Evolutionary conservation across 495 filamentous ascomycete genomes (phyloP), one percentile per base, ranked within the genome.

Genomic region (Evansstolkia leycettana): DNA sequence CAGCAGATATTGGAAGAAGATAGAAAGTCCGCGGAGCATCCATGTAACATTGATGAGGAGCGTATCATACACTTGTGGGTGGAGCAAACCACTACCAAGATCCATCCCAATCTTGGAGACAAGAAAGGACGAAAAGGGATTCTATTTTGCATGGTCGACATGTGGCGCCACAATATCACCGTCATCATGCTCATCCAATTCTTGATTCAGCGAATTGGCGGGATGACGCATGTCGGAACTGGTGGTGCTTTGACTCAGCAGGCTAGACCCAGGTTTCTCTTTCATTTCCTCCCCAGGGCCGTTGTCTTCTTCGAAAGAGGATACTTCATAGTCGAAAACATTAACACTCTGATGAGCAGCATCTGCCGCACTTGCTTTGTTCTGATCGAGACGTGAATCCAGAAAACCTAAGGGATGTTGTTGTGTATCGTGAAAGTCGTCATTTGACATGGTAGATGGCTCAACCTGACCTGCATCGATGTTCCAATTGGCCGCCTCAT

Each of bases 271-370:
- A 18, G 25, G 35, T 30, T 37, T 50, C 41, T 63, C 57, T 36
- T 58, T 38, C 60, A 65, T 65, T 44, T 67, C 64, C 38, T 65
- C 53, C 4, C 34, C 42, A 7, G 38, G 38, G 1, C 29, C 37
- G 10, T 26, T 33, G 18, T 54, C 50, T 16, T 58, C 47, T 26
- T 59, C 58, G 28, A 63, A 64, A 7, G 40, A 45, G 12, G 48
- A 45, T 12, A 67, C 60, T 33, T 65, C 55, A 17, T 59, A 63
- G 38, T 63, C 61, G 31, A 63, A 62, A 1, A 63, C 64, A 34
- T 65, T 63, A 16, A 65, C 54, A 25, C 46, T 52, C 28, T 34
- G 43, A 30, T 40, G 16, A 27, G 38, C 18, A 3, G 13, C 6
- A 29, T 29, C 28, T n/a, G 28, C 14, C 11, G 28, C 28, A 12